phyloP scores from a whole-genome alignment of 306 rosid species.

The Mimosa pudica region DNA sequence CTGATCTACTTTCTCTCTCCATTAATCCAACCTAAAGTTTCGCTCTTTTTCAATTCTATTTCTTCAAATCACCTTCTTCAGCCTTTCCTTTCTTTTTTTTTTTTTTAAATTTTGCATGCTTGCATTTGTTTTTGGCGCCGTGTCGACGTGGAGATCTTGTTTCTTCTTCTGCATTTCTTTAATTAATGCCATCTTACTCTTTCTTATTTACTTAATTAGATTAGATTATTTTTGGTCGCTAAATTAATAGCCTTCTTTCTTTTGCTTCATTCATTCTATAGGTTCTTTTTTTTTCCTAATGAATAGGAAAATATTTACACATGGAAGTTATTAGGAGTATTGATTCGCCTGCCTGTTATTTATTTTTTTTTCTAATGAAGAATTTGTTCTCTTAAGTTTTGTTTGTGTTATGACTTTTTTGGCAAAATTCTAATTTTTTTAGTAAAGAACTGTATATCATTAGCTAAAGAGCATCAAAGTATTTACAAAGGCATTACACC shows the following conservation, averaged over 20 bases:
- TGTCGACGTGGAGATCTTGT: slow-evolving; percentile 27
- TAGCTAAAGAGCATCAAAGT: no score
- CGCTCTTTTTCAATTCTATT: background rate
- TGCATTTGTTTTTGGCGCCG: slow-evolving; percentile 6
- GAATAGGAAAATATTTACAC: background rate
- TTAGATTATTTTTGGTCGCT: slow-evolving; percentile 13
- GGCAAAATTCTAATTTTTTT: slow-evolving; percentile 1
- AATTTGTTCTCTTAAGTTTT: background rate
- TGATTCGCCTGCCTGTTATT: background rate
- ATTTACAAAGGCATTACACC: no score
- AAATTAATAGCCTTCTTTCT: slow-evolving; percentile 2
- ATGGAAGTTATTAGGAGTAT: slow-evolving; percentile 4
- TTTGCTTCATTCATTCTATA: slow-evolving; percentile 11
- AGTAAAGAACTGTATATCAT: no score
- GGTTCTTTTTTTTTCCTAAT: background rate
- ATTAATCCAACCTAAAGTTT: no score
- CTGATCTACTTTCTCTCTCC: slow-evolving; percentile 35
- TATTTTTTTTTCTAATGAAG: background rate
- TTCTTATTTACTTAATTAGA: background rate
- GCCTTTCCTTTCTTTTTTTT: background rate
- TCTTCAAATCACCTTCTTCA: background rate
- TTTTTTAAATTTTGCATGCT: background rate
- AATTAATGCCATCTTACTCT: background rate
- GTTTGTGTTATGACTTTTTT: background rate
- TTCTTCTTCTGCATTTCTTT: slow-evolving; percentile 14